Percentiles rank a stretch among this genome's conserved stretches.
Conservation (phyloP, 2,329 filamentous ascomycete species). For the Alternaria brassicae region DNA sequence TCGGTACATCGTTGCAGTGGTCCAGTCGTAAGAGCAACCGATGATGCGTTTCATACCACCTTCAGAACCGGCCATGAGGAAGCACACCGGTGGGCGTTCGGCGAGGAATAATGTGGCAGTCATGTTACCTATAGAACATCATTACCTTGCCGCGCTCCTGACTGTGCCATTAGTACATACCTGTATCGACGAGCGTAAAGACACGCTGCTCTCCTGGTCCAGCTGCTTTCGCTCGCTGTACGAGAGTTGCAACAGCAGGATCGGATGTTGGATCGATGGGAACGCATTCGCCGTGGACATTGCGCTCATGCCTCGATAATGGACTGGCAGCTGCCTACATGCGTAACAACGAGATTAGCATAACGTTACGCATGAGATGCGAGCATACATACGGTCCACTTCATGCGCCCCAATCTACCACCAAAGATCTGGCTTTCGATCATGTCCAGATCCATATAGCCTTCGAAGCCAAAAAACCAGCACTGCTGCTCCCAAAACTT, state of each 20-base stretch:
- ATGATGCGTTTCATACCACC: slow-evolving; percentile 57
- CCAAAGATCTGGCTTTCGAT: slow-evolving; percentile 53
- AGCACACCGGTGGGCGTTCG: slow-evolving; percentile 50
- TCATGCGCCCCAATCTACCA: slow-evolving; percentile 43
- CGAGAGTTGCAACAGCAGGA: slow-evolving; percentile 23
- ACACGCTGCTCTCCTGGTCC: slow-evolving; percentile 36
- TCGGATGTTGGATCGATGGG: slow-evolving; percentile 44
- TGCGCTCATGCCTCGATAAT: slow-evolving; percentile 43
- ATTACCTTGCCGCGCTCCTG: not conserved
- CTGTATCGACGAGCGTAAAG: slow-evolving; percentile 45
- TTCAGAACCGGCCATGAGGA: slow-evolving; percentile 55
- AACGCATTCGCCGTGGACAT: slow-evolving; percentile 41
- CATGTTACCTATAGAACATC: slow-evolving; percentile 47
- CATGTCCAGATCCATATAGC: slow-evolving; percentile 49
- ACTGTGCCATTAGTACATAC: slow-evolving; percentile 18
- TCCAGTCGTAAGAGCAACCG: slow-evolving; percentile 57
- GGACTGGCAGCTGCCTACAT: slow-evolving; percentile 27
- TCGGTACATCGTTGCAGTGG: slow-evolving; percentile 50
- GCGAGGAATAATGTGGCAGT: slow-evolving; percentile 54
- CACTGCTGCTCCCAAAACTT: slow-evolving; percentile 53
- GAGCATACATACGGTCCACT: slow-evolving; percentile 43
- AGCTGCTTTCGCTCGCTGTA: slow-evolving; percentile 33
- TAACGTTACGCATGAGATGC: not conserved
- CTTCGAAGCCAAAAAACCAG: slow-evolving; percentile 56
- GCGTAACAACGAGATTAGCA: not conserved